Evolutionary conservation across 148 eudicot species (phyloP), one percentile per base, ranked within the genome.

Genomic region (Nepenthes gracilis): DNA sequence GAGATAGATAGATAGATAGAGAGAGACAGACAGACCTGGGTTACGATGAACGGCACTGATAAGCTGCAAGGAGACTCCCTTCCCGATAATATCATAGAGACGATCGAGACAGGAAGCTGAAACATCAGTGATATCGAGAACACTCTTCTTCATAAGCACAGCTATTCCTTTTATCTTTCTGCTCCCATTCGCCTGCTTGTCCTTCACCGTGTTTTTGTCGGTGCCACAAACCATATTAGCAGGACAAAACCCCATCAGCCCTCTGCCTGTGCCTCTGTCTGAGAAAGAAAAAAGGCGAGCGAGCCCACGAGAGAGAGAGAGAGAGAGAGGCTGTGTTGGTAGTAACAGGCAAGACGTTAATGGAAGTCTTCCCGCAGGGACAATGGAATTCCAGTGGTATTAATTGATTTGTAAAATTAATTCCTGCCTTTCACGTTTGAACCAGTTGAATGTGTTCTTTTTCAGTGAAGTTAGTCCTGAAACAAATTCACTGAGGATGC

Each of bases 1-100:
- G 23, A 23, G 23, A 23, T 23, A 23, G 23, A 23, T 0, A 23
- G 23, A 23, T 23, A 23, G 23, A 23, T 0, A 23, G 23, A 36
- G 15, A 54, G 63, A 47, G 54, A 34, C 45, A 48, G 64, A 66
- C 49, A 35, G 64, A 77, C 87, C 79, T 63, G 81, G 67, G 50
- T 83, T 70, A 35, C 52, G 62, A 23, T 70, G 75, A 54, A 51
- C 70, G 1, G 85, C 66, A 62, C 84, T 80, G 64, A 89, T 74
- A 37, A 89, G 94, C 62, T 84, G 94, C 1, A 89, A n/a, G 1
- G 90, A 86, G 60, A 89, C 90, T 1, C 85, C 85, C 52, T 67
- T 73, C 9, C 97, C 86, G 0, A 82, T 58, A 13, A 82, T 34
- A 49, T 89, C 97, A 55, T 78, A 73, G 66, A 86, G 11, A 11